A percentile compares a stretch with the other conserved stretches of the same genome.
phyloP scores from a whole-genome alignment of 108 stramenopile species.

The Fistulifera pelliculosa region DNA sequence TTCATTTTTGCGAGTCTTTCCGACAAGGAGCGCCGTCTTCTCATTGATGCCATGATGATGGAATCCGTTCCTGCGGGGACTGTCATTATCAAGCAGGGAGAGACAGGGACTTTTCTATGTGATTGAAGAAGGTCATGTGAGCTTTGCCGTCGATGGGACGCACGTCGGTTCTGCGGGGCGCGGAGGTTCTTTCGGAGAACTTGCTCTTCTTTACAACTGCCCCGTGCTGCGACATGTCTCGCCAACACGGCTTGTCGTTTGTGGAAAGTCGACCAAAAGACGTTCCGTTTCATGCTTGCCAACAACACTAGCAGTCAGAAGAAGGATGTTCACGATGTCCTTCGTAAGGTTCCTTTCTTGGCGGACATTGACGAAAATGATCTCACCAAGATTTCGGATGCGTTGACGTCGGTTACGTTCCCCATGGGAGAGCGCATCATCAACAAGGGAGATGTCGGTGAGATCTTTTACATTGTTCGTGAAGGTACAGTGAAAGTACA shows the following conservation, averaged over 20 bases:
- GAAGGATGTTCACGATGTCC: slow-evolving; percentile 55
- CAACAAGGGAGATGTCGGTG: slow-evolving; percentile 90
- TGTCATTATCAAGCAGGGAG: slow-evolving; percentile 85
- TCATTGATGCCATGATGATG: slow-evolving; percentile 86
- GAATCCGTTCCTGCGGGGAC: slow-evolving; percentile 70
- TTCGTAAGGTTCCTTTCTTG: slow-evolving; percentile 73
- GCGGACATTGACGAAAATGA: slow-evolving; percentile 59
- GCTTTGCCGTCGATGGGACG: slow-evolving; percentile 78
- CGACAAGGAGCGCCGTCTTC: slow-evolving; percentile 50
- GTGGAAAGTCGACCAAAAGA: slow-evolving; percentile 83
- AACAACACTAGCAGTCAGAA: slow-evolving; percentile 69
- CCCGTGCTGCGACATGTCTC: slow-evolving; percentile 81
- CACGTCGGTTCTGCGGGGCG: slow-evolving; percentile 73
- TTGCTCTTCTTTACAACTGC: slow-evolving; percentile 84
- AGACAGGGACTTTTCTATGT: slow-evolving; percentile 89
- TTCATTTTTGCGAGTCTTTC: slow-evolving; percentile 81
- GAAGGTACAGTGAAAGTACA: slow-evolving; percentile 84
- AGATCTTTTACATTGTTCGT: slow-evolving; percentile 90
- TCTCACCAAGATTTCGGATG: slow-evolving; percentile 73
- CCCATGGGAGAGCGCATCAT: slow-evolving; percentile 80
- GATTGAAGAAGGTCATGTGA: slow-evolving; percentile 79
- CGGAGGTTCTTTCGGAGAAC: slow-evolving; percentile 85
- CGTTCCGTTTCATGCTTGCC: slow-evolving; percentile 86
- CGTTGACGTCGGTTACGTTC: slow-evolving; percentile 71
- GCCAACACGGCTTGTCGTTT: slow-evolving; percentile 77